phyloP scores from a whole-genome alignment of 345 rosid species.

The Eucalyptus fibrosa region DNA sequence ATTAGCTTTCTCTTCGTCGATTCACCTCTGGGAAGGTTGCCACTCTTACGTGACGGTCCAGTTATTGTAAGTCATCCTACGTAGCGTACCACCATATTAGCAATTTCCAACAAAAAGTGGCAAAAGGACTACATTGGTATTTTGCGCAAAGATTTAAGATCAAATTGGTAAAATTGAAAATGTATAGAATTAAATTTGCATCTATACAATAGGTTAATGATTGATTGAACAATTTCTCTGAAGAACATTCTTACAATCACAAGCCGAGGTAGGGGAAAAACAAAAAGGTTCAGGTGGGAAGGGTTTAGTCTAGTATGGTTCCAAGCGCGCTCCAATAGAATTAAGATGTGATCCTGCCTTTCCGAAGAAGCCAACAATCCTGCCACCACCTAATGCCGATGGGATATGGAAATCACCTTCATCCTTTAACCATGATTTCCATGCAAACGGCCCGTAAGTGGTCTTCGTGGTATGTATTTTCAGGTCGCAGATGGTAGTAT shows the following conservation, averaged over 20 bases:
- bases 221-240: too few species aligned
- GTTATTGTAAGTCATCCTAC: too few species aligned
- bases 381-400: background rate
- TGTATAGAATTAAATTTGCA: background rate
- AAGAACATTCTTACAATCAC: background rate
- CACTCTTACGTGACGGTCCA: background rate
- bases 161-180: too few species aligned
- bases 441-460: background rate
- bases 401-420: background rate
- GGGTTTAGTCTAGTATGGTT: background rate
- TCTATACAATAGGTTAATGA: background rate
- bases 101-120: background rate
- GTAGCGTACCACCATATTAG: background rate
- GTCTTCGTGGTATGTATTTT: background rate
- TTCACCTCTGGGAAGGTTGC: background rate
- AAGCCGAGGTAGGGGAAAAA: background rate
- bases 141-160: background rate
- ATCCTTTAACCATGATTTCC: background rate
- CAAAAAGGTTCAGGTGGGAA: background rate
- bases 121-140: background rate
- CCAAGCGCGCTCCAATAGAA: background rate
- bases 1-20: background rate
- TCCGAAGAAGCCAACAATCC: background rate
- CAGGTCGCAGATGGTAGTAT: background rate
- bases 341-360: background rate